Percentiles rank a stretch among this genome's conserved stretches.
phyloP scores from a whole-genome alignment of 2,329 filamentous ascomycete species.

The Leptographium procerum region DNA sequence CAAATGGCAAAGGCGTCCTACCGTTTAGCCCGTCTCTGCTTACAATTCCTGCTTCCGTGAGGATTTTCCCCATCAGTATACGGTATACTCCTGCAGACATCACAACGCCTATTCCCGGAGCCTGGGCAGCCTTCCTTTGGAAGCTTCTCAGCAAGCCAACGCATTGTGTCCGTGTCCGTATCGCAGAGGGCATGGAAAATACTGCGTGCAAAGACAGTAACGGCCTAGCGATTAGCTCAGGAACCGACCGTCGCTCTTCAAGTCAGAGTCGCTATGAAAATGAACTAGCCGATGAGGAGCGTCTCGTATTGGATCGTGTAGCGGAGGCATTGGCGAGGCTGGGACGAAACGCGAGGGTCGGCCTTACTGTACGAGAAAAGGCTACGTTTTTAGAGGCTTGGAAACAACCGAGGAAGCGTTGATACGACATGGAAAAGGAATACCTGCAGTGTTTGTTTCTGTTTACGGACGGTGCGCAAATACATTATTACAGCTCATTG shows the following conservation, averaged over 20 bases:
- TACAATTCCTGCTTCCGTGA: slow-evolving; percentile 51
- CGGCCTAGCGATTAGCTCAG: background rate
- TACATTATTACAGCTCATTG: background rate
- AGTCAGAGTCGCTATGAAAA: background rate
- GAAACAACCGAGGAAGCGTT: slow-evolving; percentile 23
- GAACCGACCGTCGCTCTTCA: background rate
- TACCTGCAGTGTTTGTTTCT: slow-evolving; percentile 6
- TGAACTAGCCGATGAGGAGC: slow-evolving; percentile 43
- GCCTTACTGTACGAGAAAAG: slow-evolving; percentile 75
- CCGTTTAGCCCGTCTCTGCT: slow-evolving; percentile 71
- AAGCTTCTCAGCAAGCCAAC: slow-evolving; percentile 72
- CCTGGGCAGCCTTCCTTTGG: slow-evolving; percentile 69
- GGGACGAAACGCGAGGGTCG: slow-evolving; percentile 79
- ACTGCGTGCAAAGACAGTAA: slow-evolving; percentile 13
- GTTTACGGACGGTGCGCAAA: background rate
- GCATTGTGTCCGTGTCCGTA: slow-evolving; percentile 81
- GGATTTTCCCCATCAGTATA: slow-evolving; percentile 83
- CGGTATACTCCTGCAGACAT: slow-evolving; percentile 83
- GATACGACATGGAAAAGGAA: slow-evolving; percentile 12
- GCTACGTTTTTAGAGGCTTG: slow-evolving; percentile 65
- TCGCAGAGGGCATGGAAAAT: slow-evolving; percentile 63
- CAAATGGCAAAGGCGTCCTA: slow-evolving; percentile 82
- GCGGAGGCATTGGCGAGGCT: slow-evolving; percentile 79
- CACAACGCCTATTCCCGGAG: slow-evolving; percentile 75
- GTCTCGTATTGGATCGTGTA: slow-evolving; percentile 62